Base-by-base conservation (phyloP, 2,329 filamentous ascomycete genomes). In the Cytospora schulzeri region DNA sequence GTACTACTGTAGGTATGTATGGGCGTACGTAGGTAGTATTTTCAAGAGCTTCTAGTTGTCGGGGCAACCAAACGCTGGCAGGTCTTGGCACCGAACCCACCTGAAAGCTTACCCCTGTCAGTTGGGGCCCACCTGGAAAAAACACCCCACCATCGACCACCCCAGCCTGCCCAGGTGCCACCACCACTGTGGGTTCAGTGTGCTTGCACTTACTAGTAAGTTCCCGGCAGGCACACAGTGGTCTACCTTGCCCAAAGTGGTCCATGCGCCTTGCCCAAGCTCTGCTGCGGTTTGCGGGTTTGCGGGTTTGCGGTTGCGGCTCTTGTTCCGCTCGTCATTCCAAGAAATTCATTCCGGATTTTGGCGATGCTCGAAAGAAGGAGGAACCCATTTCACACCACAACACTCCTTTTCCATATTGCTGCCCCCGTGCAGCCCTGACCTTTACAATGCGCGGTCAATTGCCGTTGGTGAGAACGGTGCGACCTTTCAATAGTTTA, bases 381-480 rank as follows among this genome's bases (percentile, higher is more conserved):
- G 31, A 51, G 19, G 29, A 35, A 60, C n/a, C 22, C 53, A 38
- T 24, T 56, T 55, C 33, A 41, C 38, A 4, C 17, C 55, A 62
- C 51, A 38, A 62, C 62, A 50, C 41, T 60, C 58, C 50, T 55
- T 57, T 38, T 4, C 24, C 22, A 55, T 24, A 35, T 31, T 29
- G 52, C 60, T 62, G 60, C 60, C 41, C 50, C 50, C 28, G 51
- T 54, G 51, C 62, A 66, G 50, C 48, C 56, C 29, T 59, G 29
- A 56, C 55, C 57, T 55, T 64, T 68, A 76, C 70, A 69, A 83
- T 83, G 81, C 78, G 77, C 72, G 76, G 78, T 67, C 77, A 78
- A 70, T 75, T 76, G 70, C 74, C 77, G 65, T 70, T 82, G 61
- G 60, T 76, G 57, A 72, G 76, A 68, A 70, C 77, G 65, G 72